Base-by-base conservation (phyloP, 768 basidiomycete genomes). In the Tricholoma saponaceum region DNA sequence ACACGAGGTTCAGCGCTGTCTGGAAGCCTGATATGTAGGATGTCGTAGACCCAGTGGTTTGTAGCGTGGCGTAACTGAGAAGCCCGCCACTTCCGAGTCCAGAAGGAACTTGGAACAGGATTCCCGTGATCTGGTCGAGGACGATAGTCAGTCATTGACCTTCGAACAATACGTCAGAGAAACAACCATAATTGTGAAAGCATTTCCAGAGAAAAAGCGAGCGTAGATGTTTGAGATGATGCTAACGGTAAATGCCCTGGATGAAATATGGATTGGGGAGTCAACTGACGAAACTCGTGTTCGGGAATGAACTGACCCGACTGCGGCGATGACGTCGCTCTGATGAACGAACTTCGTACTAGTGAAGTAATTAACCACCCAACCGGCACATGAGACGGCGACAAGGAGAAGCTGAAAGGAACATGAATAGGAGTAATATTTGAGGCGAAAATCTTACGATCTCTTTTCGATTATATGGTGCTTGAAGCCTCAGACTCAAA, bases 21-120 rank as follows among this genome's bases (percentile, higher is more conserved):
- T 80, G 76, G 74, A 92, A 92, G 0, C 87, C 89, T n/a, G 83
- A 81, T 22, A 83, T 66, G 68, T 90, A 91, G 1, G 85, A 79
- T 0, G 74, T 69, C 4, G 79, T 72, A 32, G 77, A 76, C 14
- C 83, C 85, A 5, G 77, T 70, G n/a, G 81, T 76, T 58, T 82
- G 77, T 59, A 80, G 73, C 35, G 79, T 78, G 9, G 83, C 86
- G 64, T 86, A 91, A 59, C 81, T 83, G 60, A 95, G 79, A 5
- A 94, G 80, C 26, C 92, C 92, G 9, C 89, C 90, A 44, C 83
- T 89, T 8, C 86, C 84, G 9, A 94, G 79, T 41, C 91, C 92
- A 7, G 88, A 89, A 0, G 91, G 92, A 1, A 94, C 79, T 72
- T 94, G 92, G 73, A 93, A 89, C 14, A 93, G 77, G 49, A 94